Conservation (phyloP, 2,329 filamentous ascomycete species). For the Trichoderma gracile region DNA sequence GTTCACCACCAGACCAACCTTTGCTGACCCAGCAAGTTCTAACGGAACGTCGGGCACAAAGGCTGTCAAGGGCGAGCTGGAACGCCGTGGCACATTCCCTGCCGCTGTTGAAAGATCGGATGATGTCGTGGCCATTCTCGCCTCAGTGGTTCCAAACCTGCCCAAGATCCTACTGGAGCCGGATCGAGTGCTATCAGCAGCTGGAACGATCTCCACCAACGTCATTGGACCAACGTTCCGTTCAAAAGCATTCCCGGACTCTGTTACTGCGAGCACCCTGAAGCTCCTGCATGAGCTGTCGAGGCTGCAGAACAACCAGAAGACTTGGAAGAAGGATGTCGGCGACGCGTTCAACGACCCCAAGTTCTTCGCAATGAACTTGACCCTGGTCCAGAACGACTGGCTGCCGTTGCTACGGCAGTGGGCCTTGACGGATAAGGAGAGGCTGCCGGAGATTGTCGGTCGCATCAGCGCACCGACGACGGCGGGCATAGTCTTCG, state of each 20-base stretch:
- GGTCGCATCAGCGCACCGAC: constrained; percentile 78
- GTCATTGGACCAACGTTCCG: constrained; percentile 80
- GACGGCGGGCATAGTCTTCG: constrained; percentile 94
- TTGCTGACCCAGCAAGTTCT: constrained; percentile 55
- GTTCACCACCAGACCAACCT: constrained; percentile 83
- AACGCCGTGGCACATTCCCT: constrained; percentile 40
- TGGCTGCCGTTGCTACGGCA: constrained; percentile 86
- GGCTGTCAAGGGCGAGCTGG: constrained; percentile 40
- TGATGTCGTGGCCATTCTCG: constrained; percentile 78
- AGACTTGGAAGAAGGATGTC: constrained; percentile 90
- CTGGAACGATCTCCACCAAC: constrained; percentile 77
- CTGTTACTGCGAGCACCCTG: constrained; percentile 70
- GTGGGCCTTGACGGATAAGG: constrained; percentile 84
- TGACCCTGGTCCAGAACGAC: constrained; percentile 65
- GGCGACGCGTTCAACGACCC: constrained; percentile 88
- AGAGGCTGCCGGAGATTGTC: constrained; percentile 79
- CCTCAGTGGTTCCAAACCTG: constrained; percentile 75
- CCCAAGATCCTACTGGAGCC: constrained; percentile 80
- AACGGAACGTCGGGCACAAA: constrained; percentile 42
- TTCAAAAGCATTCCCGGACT: constrained; percentile 83
- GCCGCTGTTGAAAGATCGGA: constrained; percentile 57
- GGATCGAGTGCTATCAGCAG: constrained; percentile 78
- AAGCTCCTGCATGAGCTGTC: constrained; percentile 75
- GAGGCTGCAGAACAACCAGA: constrained; percentile 76
- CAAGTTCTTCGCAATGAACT: constrained; percentile 74